Evolutionary conservation across 345 rosid species (phyloP).

Genomic region (Syzygium grande): DNA sequence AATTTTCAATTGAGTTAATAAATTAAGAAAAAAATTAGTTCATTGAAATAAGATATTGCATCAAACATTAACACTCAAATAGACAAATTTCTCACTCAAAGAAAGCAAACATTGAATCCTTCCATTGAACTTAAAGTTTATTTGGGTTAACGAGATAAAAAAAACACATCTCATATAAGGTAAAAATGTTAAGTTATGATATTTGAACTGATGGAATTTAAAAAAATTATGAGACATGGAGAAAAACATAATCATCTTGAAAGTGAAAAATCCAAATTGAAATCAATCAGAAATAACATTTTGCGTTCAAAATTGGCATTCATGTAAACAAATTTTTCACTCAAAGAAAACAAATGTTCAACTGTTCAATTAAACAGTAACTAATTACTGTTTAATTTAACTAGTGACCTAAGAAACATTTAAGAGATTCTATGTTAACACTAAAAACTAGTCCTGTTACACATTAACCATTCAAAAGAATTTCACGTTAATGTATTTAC

Average conservation of each 20-base stretch:
- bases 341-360: no score
- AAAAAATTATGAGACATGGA: neutral
- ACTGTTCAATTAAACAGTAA: no score
- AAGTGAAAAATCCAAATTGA: neutral
- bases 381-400: no score
- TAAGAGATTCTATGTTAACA: neutral
- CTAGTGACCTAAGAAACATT: no score
- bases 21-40: neutral
- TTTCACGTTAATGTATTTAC: neutral
- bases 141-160: neutral
- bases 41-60: neutral
- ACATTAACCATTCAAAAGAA: neutral
- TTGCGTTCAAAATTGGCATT: neutral
- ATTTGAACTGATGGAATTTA: neutral
- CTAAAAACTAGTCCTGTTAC: neutral
- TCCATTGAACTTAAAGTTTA: neutral
- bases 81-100: neutral
- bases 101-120: neutral
- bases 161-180: neutral
- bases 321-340: neutral
- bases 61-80: neutral
- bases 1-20: neutral
- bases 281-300: neutral
- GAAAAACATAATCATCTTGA: neutral
- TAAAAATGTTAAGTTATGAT: neutral